Evolutionary conservation across 73 alveolate genomes (phyloP), one percentile per base, ranked within the genome.

Genomic region (Paramecium biaurelia): DNA sequence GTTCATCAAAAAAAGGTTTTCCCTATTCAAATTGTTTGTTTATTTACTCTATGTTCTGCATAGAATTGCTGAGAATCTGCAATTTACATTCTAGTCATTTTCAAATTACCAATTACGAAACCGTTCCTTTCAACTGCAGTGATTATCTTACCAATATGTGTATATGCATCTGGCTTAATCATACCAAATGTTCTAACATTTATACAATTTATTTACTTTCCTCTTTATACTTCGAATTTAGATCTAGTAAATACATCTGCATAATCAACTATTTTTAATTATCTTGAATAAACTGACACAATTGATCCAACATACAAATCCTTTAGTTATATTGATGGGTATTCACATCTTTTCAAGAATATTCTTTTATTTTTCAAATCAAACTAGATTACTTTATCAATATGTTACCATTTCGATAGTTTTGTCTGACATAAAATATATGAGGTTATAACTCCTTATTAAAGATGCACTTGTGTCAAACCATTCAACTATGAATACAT

Each of bases 91-190:
- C 94, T 96, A 63, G 98, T 94, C 98, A 98, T 96, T 92, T 97
- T 97, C 84, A 98, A 93, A 86, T 98, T 97, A 79, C 95, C 93
- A 70, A 98, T 97, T 56, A 94, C 95, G 93, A 98, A 96, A 23
- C 99, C 99, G 76, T 89, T 88, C 67, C 94, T 76, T 41, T 95
- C 93, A 70, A 98, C 95, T 68, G 94, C 92, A 45, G 95, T 97
- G 24, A 98, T 94, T 57, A 98, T 96, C 84, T 97, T 96, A 28
- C 99, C 99, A 10, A 98, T 95, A 76, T 97, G 94, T 57, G 94
- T 92, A 92, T 98, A 98, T 35, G 98, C 98, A 92, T 97, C 99
- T 41, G 99, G 99, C 76, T 98, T 98, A 63, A 98, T 96, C 99
- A 98, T 96, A 23, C 97, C 99, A 92, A 97, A 97, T 3, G 99